Evolutionary conservation across 305 asterid species (phyloP), one percentile per base, ranked within the genome.

Genomic region (Lippia alba): DNA sequence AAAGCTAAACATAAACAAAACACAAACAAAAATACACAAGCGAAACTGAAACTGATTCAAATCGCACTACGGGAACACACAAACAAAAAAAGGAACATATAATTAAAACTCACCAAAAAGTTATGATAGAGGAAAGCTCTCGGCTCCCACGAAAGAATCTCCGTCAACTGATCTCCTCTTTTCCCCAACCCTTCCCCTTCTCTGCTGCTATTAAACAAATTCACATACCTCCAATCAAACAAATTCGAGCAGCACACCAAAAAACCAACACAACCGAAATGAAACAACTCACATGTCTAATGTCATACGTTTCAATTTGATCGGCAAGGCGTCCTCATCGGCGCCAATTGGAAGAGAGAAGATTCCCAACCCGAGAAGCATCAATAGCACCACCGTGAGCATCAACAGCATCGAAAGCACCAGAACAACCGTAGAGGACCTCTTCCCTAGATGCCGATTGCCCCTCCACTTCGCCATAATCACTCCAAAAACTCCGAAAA

Each of bases 161-260:
- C 94, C 17, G 83, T 78, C 96, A 94, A 85, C 64, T 82, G 89
- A 15, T 85, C 84, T 1, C 83, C 86, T 68, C 88, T 79, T 55
- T 75, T 75, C 12, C 84, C 89, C 48, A 77, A 34, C 55, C 83
- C 96, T 60, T 71, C 88, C n/a, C 66, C 80, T 49, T 70, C 80
- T 19, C 68, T 60, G 17, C 64, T 66, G 67, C 72, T 12, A 20
- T 33, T 58, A n/a, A 14, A 6, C 30, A 40, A 70, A 53, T 19
- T 6, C 46, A 61, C 30, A 24, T 24, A 24, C 30, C 30, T 24
- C 30, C 30, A 17, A 4, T 7, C 2, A 2, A 18, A 14, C 56
- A 24, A 61, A 14, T 20, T 10, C 6, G 12, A 5, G 5, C 3
- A 39, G 10, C 33, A 11, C 0, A 40, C 0, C 8, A 1, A 7